phyloP scores from a whole-genome alignment of 345 rosid genomes.

The Arabis hirsuta region DNA sequence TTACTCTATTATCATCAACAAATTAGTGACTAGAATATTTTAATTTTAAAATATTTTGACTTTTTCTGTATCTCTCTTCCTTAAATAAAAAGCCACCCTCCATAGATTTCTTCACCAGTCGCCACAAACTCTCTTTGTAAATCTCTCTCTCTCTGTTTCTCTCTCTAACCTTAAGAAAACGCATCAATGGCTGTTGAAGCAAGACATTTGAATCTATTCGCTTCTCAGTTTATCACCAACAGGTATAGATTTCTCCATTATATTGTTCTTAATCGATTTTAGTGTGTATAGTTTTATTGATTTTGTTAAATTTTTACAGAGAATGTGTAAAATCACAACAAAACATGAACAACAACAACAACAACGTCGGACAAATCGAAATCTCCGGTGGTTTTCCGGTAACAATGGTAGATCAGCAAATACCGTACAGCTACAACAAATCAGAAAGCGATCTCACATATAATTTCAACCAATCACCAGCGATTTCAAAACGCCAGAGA shows the following conservation, averaged over 20 bases:
- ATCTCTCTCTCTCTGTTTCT: constrained; percentile 12
- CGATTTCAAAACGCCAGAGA: constrained; percentile 56
- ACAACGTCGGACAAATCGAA: constrained; percentile 44
- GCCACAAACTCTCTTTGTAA: constrained; percentile 11
- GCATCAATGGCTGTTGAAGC: constrained; percentile 67
- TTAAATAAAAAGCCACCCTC: constrained; percentile 41
- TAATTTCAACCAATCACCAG: constrained; percentile 43
- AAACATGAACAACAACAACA: constrained; percentile 37
- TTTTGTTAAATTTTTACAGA: constrained; percentile 38
- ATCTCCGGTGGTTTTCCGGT: constrained; percentile 40
- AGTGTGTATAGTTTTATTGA: not conserved
- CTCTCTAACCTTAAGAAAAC: constrained; percentile 30
- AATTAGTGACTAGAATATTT: no score
- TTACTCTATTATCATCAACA: no score
- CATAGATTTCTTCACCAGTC: constrained; percentile 37
- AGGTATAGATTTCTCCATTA: constrained; percentile 41
- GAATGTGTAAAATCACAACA: constrained; percentile 52
- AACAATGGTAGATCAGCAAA: constrained; percentile 34
- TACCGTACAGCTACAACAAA: constrained; percentile 38
- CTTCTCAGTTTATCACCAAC: constrained; percentile 47
- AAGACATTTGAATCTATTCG: constrained; percentile 47
- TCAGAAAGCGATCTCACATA: constrained; percentile 62
- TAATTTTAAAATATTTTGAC: constrained; percentile 33
- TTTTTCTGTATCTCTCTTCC: constrained; percentile 38
- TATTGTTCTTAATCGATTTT: not conserved